Conservation (phyloP, 164 flowering plant genomes). For the Chimonanthus praecox region DNA sequence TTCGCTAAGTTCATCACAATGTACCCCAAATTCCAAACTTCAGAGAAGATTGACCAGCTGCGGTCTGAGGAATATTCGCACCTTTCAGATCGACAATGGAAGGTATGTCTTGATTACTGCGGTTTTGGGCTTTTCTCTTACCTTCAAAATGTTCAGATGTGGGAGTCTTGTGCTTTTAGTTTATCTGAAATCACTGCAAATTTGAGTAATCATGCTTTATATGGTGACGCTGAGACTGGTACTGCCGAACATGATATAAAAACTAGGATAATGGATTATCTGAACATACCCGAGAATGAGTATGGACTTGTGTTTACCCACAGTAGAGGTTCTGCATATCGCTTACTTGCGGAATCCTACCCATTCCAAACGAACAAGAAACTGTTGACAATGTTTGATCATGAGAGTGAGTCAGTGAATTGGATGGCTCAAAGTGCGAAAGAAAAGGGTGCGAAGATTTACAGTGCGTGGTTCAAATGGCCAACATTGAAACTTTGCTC, state of each 20-base stretch:
- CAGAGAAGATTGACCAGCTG: constrained; percentile 63
- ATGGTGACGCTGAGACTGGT: constrained; percentile 62
- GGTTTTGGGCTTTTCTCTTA: constrained; percentile 83
- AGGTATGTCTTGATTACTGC: constrained; percentile 80
- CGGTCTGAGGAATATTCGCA: constrained; percentile 54
- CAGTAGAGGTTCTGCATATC: constrained; percentile 75
- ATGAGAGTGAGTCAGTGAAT: constrained; percentile 66
- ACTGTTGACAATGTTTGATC: constrained; percentile 73
- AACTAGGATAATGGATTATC: constrained; percentile 61
- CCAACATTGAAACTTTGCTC: constrained; percentile 57
- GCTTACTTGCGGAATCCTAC: constrained; percentile 73
- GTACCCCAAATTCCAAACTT: constrained; percentile 62
- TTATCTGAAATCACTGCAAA: constrained; percentile 62
- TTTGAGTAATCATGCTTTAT: constrained; percentile 51
- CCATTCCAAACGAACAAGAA: constrained; percentile 63
- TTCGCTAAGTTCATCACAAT: constrained; percentile 60
- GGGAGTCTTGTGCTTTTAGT: constrained; percentile 61
- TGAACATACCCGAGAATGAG: constrained; percentile 75
- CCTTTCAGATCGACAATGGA: constrained; percentile 31
- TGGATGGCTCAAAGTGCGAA: constrained; percentile 62
- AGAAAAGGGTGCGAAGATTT: constrained; percentile 59
- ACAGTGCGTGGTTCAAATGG: constrained; percentile 70
- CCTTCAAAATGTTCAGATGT: constrained; percentile 41
- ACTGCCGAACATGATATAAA: constrained; percentile 50
- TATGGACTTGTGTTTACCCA: constrained; percentile 83